phyloP scores from a whole-genome alignment of 148 eudicot species.

The Fagopyrum homotropicum region DNA sequence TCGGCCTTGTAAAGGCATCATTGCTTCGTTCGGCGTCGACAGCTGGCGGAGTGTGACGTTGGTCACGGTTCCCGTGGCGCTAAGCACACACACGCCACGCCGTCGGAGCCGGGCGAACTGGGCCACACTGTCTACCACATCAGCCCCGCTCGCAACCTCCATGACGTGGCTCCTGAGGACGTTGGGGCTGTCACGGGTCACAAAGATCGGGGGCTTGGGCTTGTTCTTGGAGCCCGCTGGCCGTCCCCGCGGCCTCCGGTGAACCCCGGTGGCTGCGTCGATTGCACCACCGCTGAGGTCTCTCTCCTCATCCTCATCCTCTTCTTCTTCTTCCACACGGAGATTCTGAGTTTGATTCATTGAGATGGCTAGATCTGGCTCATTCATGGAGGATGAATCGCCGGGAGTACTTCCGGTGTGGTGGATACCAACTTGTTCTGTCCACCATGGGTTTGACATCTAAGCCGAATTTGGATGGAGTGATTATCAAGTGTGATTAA shows the following conservation, averaged over 20 bases:
- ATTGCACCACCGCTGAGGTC: conserved; percentile 13
- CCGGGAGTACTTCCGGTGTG: not conserved
- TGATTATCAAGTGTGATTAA: too few relatives aligned
- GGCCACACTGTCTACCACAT: not conserved
- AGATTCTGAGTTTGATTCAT: not conserved
- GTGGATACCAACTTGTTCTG: conserved; percentile 12
- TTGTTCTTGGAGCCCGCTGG: conserved; percentile 16
- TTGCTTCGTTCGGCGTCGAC: not conserved
- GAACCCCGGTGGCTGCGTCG: not conserved
- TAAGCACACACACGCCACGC: conserved; percentile 14
- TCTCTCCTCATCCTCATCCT: conserved; percentile 6
- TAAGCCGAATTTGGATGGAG: not conserved
- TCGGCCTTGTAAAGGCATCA: conserved; percentile 11
- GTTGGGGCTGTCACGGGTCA: conserved; percentile 18
- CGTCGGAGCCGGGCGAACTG: conserved; percentile 14
- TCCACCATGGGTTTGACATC: conserved; percentile 18
- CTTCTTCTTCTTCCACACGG: not conserved
- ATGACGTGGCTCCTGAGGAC: conserved; percentile 17
- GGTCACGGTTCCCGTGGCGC: conserved; percentile 13
- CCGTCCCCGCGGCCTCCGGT: conserved; percentile 13
- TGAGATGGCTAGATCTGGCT: conserved; percentile 14
- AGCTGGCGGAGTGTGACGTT: conserved; percentile 17
- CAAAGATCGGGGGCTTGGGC: conserved; percentile 17
- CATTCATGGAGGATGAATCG: not conserved
- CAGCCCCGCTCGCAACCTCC: conserved; percentile 14